Evolutionary conservation across 2,329 filamentous ascomycete species (phyloP), one percentile per base, ranked within the genome.

Genomic region (Cryphonectria nitschkei): DNA sequence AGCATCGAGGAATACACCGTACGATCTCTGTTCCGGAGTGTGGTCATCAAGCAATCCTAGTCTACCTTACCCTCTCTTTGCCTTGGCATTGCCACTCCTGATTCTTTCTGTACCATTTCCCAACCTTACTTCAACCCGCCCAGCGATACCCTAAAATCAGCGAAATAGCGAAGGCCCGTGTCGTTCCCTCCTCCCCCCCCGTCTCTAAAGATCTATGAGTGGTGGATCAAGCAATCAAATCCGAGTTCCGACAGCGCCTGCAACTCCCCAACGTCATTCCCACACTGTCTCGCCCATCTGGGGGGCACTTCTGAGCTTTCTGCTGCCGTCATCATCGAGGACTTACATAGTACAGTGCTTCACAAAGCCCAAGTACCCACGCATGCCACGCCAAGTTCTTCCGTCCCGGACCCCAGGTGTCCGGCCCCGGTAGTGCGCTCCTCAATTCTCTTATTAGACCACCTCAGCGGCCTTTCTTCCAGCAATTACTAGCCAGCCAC

Each of bases 171-270:
- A 67, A n/a, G 46, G 46, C 46, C 46, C 46, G n/a, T 34, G 50
- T 37, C 56, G 34, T n/a, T 13, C 41, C 58, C 19, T 3, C 60
- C 29, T 14, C 32, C 32, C 22, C 22, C n/a, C 26, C 26, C 26
- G 26, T 26, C 26, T 34, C 34, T 34, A 29, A 52, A n/a, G 54
- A 58, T 46, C 70, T 56, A 68, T 71, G 70, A 61, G 62, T 41
- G 71, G 71, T 72, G 71, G 71, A 71, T 65, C 68, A 66, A 67
- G 70, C 69, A 71, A 71, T 72, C 65, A 72, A 68, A 72, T 43
- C 56, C 58, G 58, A 69, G 37, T 70, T 43, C 56, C 58, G 58
- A 67, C 56, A 67, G 50, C 64, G 58, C 70, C 46, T 66, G 32
- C 50, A 58, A 67, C 43, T 63, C 46, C 46, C n/a, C 22, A 70